Conservation (phyloP, 1,284 basidiomycete genomes). For the Crepidotus sp. region DNA sequence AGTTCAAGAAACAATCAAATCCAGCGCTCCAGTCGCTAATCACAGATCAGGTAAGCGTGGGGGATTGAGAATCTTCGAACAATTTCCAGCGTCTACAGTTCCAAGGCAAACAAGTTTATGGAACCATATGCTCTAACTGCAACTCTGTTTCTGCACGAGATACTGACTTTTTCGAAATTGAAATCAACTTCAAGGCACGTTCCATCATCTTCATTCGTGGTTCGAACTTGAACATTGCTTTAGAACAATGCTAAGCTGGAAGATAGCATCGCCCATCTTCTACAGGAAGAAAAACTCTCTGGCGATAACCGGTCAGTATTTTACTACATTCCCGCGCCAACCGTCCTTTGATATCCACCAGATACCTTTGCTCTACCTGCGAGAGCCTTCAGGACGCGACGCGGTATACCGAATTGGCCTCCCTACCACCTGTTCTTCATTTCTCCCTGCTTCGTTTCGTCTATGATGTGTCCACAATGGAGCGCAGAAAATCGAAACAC, state of each 20-base stretch:
- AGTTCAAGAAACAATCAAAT: slow-evolving; percentile 71
- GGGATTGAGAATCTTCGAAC: background rate
- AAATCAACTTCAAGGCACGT: slow-evolving; percentile 68
- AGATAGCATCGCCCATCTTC: slow-evolving; percentile 52
- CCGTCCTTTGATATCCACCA: slow-evolving; percentile 23
- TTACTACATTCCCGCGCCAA: background rate
- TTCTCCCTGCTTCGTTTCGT: slow-evolving; percentile 86
- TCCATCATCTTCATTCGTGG: slow-evolving; percentile 3
- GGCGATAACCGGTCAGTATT: slow-evolving; percentile 69
- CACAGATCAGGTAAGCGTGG: slow-evolving; percentile 49
- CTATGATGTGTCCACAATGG: slow-evolving; percentile 68
- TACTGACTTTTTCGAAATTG: slow-evolving; percentile 75
- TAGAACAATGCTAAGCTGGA: slow-evolving; percentile 68
- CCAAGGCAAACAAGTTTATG: slow-evolving; percentile 74
- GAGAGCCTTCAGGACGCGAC: slow-evolving; percentile 65
- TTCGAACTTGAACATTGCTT: slow-evolving; percentile 1
- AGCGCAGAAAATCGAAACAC: slow-evolving; percentile 79
- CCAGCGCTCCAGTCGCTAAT: slow-evolving; percentile 58
- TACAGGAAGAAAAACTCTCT: slow-evolving; percentile 62
- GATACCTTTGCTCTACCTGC: slow-evolving; percentile 75
- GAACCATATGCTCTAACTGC: slow-evolving; percentile 69
- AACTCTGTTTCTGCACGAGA: slow-evolving; percentile 55
- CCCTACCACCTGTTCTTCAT: slow-evolving; percentile 78
- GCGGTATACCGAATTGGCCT: slow-evolving; percentile 58
- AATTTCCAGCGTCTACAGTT: slow-evolving; percentile 45